A percentile compares a stretch with the other conserved stretches of the same genome.
Conservation (phyloP, 1,284 basidiomycete genomes). For the Microbotryum scabiosae region DNA sequence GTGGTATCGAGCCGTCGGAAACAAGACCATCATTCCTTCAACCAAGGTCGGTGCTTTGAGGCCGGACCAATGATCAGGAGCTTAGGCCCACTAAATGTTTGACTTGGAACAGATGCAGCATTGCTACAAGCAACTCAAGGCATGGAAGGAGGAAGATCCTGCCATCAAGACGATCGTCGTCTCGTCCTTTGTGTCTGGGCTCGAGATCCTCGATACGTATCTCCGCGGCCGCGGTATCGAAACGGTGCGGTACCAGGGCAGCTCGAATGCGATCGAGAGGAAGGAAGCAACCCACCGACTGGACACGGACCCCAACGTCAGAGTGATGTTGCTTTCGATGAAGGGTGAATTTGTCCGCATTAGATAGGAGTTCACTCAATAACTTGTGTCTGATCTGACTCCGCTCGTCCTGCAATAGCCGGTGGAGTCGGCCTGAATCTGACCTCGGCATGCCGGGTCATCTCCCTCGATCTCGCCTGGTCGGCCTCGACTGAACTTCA, state of each 20-base stretch:
- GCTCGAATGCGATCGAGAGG: not conserved
- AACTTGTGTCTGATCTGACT: not conserved
- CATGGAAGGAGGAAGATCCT: not conserved
- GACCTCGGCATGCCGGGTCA: constrained; percentile 56
- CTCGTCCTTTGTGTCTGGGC: no score
- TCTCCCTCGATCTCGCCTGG: constrained; percentile 63
- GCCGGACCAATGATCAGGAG: no score
- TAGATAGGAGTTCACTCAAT: not conserved
- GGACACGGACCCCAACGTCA: not conserved
- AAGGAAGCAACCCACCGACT: constrained; percentile 1
- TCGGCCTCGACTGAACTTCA: no score
- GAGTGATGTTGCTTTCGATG: constrained; percentile 8
- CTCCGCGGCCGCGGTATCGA: not conserved
- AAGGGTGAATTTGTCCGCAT: not conserved
- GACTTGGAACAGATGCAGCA: not conserved
- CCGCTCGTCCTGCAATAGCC: constrained; percentile 4
- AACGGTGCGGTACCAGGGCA: not conserved
- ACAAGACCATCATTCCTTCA: no score
- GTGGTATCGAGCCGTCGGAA: no score
- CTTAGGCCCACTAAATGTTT: no score
- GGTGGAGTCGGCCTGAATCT: constrained; percentile 65
- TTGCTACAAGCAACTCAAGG: not conserved
- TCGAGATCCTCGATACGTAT: no score
- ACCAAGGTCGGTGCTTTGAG: no score
- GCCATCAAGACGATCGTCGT: no score